Conservation (phyloP, 1,284 basidiomycete genomes). For the Tranzscheliella williamsii region DNA sequence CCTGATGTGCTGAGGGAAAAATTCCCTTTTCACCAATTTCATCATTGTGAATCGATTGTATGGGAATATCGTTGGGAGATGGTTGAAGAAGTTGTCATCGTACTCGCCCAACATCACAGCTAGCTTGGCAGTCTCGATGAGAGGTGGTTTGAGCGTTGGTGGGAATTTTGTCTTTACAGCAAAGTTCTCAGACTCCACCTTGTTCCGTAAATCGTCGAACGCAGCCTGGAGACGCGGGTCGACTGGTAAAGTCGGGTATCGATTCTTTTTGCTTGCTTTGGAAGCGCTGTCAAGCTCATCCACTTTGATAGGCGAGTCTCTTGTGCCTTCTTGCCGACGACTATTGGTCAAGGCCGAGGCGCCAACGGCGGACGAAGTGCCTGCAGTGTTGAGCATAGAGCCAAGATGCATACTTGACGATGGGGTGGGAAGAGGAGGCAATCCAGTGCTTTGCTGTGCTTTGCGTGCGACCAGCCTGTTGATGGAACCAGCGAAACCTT, state of each 20-base stretch:
- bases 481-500: constrained; percentile 42
- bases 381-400: constrained; percentile 22
- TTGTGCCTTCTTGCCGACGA: constrained; percentile 63
- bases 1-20: constrained; percentile 51
- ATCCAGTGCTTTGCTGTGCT: constrained; percentile 19
- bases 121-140: constrained; percentile 73
- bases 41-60: constrained; percentile 78
- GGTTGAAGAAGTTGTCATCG: constrained; percentile 85
- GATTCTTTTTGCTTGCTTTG: constrained; percentile 37
- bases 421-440: constrained; percentile 20
- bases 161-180: constrained; percentile 81
- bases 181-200: constrained; percentile 64
- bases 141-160: constrained; percentile 73
- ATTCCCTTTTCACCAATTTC: constrained; percentile 58
- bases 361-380: not conserved
- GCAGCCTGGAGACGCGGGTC: constrained; percentile 70
- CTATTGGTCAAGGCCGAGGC: constrained; percentile 29
- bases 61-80: constrained; percentile 83
- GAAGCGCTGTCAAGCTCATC: constrained; percentile 65
- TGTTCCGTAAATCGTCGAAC: constrained; percentile 69
- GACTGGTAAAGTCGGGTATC: constrained; percentile 62
- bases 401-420: constrained; percentile 28
- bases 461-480: constrained; percentile 49
- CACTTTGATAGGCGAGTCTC: constrained; percentile 68
- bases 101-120: constrained; percentile 84